A percentile compares a stretch with the other conserved stretches of the same genome.
Evolutionary conservation across 1,139 yeast species (phyloP).

Genomic region (Saccharomyces hybrid): DNA sequence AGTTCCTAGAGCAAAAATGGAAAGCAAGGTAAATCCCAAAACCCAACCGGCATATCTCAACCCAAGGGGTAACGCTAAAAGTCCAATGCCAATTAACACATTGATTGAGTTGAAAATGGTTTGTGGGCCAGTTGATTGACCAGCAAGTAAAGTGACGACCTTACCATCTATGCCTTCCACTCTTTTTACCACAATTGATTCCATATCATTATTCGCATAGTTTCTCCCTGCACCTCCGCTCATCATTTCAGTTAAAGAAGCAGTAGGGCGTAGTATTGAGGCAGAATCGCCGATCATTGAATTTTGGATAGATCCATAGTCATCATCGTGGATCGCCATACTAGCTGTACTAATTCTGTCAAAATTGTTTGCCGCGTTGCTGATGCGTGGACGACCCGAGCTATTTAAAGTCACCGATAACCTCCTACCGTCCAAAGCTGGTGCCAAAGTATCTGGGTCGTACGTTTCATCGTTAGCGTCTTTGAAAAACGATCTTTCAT

Average conservation of each 20-base stretch:
- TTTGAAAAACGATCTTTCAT: constrained; percentile 42
- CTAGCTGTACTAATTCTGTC: constrained; percentile 18
- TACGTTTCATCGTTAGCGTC: constrained; percentile 53
- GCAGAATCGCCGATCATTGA: constrained; percentile 22
- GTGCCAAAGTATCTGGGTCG: constrained; percentile 67
- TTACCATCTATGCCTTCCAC: constrained; percentile 71
- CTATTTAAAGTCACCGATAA: constrained; percentile 39
- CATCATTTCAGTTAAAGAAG: constrained; percentile 22
- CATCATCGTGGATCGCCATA: constrained; percentile 16
- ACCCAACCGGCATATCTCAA: constrained; percentile 76
- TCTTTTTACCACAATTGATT: constrained; percentile 48
- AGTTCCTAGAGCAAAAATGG: constrained; percentile 55
- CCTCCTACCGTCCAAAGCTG: constrained; percentile 56
- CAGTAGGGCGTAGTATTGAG: constrained; percentile 17
- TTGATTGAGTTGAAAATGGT: constrained; percentile 84
- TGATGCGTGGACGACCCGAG: constrained; percentile 21
- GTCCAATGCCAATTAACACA: constrained; percentile 78
- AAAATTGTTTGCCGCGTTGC: constrained; percentile 7
- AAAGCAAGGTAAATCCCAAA: constrained; percentile 49
- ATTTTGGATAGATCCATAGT: constrained; percentile 29
- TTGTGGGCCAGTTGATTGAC: constrained; percentile 83
- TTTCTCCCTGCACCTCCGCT: constrained; percentile 11
- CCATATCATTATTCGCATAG: constrained; percentile 22
- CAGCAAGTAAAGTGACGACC: constrained; percentile 65
- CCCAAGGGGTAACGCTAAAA: constrained; percentile 78